A percentile compares a stretch with the other conserved stretches of the same genome.
Conservation (phyloP, 495 filamentous ascomycete genomes). For the Penicillium bovifimosum region DNA sequence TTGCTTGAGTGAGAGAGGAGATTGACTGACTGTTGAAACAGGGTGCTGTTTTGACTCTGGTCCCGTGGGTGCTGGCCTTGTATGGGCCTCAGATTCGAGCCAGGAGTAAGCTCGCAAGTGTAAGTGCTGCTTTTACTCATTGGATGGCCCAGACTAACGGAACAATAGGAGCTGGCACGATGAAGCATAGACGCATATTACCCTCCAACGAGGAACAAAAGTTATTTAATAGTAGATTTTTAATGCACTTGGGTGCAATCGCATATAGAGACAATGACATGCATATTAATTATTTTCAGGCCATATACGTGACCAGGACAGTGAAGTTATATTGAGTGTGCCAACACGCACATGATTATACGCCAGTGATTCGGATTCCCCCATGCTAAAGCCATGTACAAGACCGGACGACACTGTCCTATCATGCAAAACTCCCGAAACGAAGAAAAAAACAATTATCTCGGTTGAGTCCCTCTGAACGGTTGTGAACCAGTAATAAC, state of each 20-base stretch:
- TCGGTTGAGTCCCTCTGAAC: slow-evolving; percentile 6
- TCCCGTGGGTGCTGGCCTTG: slow-evolving; percentile 82
- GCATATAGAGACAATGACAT: background rate
- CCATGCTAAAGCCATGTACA: background rate
- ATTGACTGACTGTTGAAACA: slow-evolving; percentile 14
- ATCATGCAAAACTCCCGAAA: background rate
- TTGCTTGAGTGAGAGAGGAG: background rate
- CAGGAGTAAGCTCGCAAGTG: slow-evolving; percentile 69
- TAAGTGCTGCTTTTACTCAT: slow-evolving; percentile 16
- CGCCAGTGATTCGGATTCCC: background rate
- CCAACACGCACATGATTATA: background rate
- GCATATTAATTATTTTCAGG: background rate
- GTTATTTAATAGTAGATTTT: background rate
- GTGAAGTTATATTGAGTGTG: background rate
- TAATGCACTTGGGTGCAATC: background rate
- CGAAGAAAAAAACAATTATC: slow-evolving; percentile 5
- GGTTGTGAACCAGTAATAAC: slow-evolving; percentile 4
- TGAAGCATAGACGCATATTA: slow-evolving; percentile 2
- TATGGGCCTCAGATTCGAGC: slow-evolving; percentile 75
- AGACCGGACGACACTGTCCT: background rate
- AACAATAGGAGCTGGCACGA: slow-evolving; percentile 27
- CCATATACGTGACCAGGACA: background rate
- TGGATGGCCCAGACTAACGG: slow-evolving; percentile 7
- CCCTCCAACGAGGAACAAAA: background rate
- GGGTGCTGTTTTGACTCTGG: slow-evolving; percentile 62